Base-by-base conservation (phyloP, 768 basidiomycete genomes). In the Suillus paluster region DNA sequence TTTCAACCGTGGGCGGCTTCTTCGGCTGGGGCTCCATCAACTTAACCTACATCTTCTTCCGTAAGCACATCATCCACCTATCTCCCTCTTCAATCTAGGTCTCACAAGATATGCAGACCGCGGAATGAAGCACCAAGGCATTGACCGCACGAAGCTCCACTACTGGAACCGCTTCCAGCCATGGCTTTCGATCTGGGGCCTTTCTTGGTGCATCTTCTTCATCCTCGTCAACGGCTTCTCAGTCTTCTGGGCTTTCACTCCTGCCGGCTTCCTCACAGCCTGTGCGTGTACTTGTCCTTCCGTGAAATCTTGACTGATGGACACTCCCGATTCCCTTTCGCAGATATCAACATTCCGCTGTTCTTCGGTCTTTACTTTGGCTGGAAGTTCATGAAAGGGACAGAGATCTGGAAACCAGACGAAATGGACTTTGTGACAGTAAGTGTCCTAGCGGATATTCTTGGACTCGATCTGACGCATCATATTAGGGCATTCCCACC, bases 361-460 rank as follows among this genome's bases (percentile, higher is more conserved):
- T 48, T 66, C 60, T 10, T 63, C 42, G 54, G 64, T 60, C 66
- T 73, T 33, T 73, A 65, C 63, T n/a, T 65, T 4, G 67, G 63
- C 38, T 73, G 61, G 64, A 72, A 73, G 59, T 5, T 64, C 12
- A 30, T 19, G 33, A 66, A 67, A 56, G 64, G 54, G 54, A 67
- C n/a, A 4, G 27, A 39, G 30, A 9, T 77, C 46, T 88, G 87
- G 87, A 82, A 79, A 61, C 78, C 84, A 3, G 60, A 78, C 25
- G 86, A 90, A 67, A 90, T 89, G 88, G 89, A 90, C 72, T 87
- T 90, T 61, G 82, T 84, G 57, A 88, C 88, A 15, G 86, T 85
- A 58, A 63, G 83, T 76, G 55, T 15, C 46, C n/a, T 36, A 11
- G 11, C n/a, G 3, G 5, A 14, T 25, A 5, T 19, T n/a, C 34